phyloP scores from a whole-genome alignment of 169 alveolate genomes.

The Eimeria acervulina region DNA sequence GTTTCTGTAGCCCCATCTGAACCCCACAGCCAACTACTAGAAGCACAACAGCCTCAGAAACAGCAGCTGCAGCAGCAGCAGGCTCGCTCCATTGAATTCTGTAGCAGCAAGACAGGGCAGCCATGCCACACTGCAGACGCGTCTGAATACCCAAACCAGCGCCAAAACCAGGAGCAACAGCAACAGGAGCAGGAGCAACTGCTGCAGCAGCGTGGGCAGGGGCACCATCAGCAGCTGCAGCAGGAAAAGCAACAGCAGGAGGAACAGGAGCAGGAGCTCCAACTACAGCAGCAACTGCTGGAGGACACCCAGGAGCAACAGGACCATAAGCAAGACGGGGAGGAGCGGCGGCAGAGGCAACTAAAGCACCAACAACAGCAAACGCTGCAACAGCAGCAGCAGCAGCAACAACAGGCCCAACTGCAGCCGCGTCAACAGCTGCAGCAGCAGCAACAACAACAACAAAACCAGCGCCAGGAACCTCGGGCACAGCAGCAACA shows the following conservation, averaged over 20 bases:
- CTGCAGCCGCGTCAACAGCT: neutral
- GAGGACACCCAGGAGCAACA: neutral
- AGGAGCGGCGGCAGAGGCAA: no score
- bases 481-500: neutral
- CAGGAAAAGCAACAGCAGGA: neutral
- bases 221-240: neutral
- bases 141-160: neutral
- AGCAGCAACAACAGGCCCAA: constrained; percentile 7
- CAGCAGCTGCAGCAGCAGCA: constrained; percentile 10
- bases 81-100: neutral
- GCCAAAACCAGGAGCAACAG: neutral
- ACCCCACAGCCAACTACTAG: neutral
- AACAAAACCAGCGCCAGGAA: neutral
- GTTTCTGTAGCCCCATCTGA: neutral
- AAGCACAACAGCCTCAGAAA: constrained; percentile 22
- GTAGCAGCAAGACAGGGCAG: neutral
- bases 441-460: neutral
- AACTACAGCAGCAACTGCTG: neutral
- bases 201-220: neutral
- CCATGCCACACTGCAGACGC: neutral
- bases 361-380: neutral
- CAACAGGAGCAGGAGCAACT: neutral
- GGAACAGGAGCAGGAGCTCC: neutral
- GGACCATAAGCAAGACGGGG: no score
- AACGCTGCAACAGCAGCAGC: neutral